Base-by-base conservation (phyloP, 352 stramenopile species). In the Vaucheria bursata region DNA sequence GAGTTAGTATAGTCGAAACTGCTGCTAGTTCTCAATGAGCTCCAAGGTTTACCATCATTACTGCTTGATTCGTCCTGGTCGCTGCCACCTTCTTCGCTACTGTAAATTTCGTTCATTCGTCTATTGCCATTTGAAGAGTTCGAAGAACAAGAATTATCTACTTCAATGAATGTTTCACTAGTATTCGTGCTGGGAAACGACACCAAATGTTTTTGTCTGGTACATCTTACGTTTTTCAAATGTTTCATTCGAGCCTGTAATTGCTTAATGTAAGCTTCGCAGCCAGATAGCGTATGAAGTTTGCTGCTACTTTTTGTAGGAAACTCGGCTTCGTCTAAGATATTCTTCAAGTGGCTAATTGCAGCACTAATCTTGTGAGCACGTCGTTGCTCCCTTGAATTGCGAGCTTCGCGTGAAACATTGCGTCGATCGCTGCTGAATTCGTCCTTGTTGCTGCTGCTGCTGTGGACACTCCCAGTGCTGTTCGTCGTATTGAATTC, bases 331-430 rank as follows among this genome's bases (percentile, higher is more conserved):
- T 72, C 33, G 6, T 72, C 65, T 12, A 72, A 35, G 29, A 72
- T 72, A 12, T 72, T 35, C 8, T 72, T 72, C 29, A 72, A 35
- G 12, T 72, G 65, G 40, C 8, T 35, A 40, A 72, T 72, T n/a
- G 40, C 12, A 2, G 12, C 12, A 35, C 65, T 72, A 35, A 72
- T 72, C 31, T 72, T 72, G 6, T 37, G 65, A 36, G 65, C 65
- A 2, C 65, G 65, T 8, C 65, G 6, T 8, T 72, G 65, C 31
- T 72, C 65, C 8, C 65, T 36, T 25, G 65, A 36, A 35, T 72
- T 72, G 6, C 65, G 6, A 72, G 65, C 65, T 35, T 72, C 65
- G 29, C 65, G 1, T 2, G 65, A 36, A 7, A 2, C 7, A 2
- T 40, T 36, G 33, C 65, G 1, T 25, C 65, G 6, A 7, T 29